Conservation (phyloP, 2,329 filamentous ascomycete genomes). For the Xylariaceae sp. region DNA sequence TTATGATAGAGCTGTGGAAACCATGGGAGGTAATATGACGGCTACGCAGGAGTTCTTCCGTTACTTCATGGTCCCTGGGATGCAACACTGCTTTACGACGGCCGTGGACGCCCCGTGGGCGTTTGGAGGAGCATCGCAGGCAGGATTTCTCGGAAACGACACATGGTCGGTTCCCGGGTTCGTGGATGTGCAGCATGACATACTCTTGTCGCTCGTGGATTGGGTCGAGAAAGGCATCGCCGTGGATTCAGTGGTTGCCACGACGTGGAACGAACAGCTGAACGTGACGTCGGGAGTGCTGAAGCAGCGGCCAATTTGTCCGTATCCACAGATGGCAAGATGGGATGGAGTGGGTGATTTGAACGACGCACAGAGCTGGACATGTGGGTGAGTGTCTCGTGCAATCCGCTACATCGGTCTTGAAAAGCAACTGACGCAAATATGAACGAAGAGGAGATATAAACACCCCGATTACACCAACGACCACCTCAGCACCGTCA, state of each 20-base stretch:
- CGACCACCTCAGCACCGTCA: too few relatives aligned
- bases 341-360: constrained; percentile 36
- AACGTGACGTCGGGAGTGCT: constrained; percentile 36
- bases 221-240: constrained; percentile 37
- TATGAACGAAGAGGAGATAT: too few relatives aligned
- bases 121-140: constrained; percentile 34
- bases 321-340: constrained; percentile 36
- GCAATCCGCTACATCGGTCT: too few relatives aligned
- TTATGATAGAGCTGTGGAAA: constrained; percentile 30
- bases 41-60: constrained; percentile 48
- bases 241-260: constrained; percentile 35
- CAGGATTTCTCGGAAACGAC: constrained; percentile 26
- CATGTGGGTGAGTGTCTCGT: constrained; percentile 29
- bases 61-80: constrained; percentile 53
- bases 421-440: too few relatives aligned
- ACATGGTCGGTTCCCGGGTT: constrained; percentile 37
- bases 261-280: constrained; percentile 30
- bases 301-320: constrained; percentile 46
- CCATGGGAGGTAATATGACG: constrained; percentile 28
- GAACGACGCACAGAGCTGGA: constrained; percentile 34
- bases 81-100: constrained; percentile 46
- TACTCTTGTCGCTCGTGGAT: constrained; percentile 36
- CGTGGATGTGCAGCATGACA: constrained; percentile 36
- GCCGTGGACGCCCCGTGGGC: constrained; percentile 38
- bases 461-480: too few relatives aligned